phyloP scores from a whole-genome alignment of 345 rosid genomes.

The Murraya paniculata region DNA sequence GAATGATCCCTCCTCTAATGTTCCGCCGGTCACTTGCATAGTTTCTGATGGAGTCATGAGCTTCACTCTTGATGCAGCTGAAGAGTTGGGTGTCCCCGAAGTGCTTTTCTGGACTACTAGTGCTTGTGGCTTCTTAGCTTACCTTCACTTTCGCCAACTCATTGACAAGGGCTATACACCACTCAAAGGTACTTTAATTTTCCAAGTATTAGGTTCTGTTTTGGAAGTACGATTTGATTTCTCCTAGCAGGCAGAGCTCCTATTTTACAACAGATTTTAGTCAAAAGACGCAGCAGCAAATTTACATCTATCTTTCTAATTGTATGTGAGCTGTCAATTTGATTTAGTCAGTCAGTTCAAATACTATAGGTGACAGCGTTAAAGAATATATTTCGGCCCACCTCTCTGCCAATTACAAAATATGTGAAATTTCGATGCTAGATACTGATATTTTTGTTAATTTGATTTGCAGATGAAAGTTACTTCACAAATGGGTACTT shows the following conservation, averaged over 20 bases:
- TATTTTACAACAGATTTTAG: neutral
- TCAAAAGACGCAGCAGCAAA: no score
- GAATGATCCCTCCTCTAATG: slow-evolving; percentile 8
- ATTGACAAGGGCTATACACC: slow-evolving; percentile 36
- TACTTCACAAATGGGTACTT: slow-evolving; percentile 46
- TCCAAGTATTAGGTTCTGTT: neutral
- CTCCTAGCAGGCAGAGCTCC: neutral
- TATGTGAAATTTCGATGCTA: neutral
- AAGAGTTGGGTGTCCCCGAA: slow-evolving; percentile 34
- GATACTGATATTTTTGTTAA: neutral
- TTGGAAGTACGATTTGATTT: no score
- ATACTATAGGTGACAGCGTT: no score
- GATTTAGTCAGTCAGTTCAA: no score
- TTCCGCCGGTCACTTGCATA: slow-evolving; percentile 38
- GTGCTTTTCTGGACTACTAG: slow-evolving; percentile 44
- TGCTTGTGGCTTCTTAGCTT: slow-evolving; percentile 33
- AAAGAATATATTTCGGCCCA: no score
- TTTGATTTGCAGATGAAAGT: slow-evolving; percentile 37
- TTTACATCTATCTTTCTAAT: no score
- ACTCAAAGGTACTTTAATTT: slow-evolving; percentile 33
- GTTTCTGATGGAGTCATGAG: slow-evolving; percentile 43
- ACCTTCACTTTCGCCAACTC: slow-evolving; percentile 23
- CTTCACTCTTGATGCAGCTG: slow-evolving; percentile 41
- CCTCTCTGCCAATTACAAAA: no score
- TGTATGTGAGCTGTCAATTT: no score